phyloP scores from a whole-genome alignment of 805 yeast genomes.

The Metschnikowia matae region DNA sequence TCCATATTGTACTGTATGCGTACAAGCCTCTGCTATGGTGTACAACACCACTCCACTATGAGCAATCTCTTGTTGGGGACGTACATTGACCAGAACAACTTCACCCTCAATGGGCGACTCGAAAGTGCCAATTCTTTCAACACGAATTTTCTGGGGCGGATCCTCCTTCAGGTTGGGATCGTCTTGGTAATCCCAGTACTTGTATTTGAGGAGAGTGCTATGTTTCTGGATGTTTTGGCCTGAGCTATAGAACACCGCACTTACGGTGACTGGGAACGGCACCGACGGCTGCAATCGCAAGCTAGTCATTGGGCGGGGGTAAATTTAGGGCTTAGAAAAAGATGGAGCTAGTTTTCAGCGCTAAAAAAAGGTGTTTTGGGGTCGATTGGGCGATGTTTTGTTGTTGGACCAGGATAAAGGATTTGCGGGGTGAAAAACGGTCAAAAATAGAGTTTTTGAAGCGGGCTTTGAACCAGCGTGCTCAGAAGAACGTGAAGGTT shows the following conservation, averaged over 20 bases:
- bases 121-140: constrained; percentile 69
- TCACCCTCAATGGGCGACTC: constrained; percentile 83
- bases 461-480: not conserved
- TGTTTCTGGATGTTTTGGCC: constrained; percentile 51
- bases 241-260: constrained; percentile 41
- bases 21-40: constrained; percentile 72
- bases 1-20: constrained; percentile 90
- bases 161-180: constrained; percentile 45
- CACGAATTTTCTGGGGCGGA: constrained; percentile 45
- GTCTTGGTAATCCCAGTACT: constrained; percentile 63
- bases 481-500: too few relatives aligned
- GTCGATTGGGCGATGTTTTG: not conserved
- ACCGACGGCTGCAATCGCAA: constrained; percentile 57
- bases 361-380: not conserved
- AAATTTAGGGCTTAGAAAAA: too few relatives aligned
- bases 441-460: not conserved
- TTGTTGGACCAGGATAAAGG: not conserved
- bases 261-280: constrained; percentile 65
- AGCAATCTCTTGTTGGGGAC: constrained; percentile 57
- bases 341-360: not conserved
- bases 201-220: constrained; percentile 53
- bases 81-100: constrained; percentile 47
- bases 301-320: constrained; percentile 31
- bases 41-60: constrained; percentile 45
- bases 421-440: not conserved